Percentiles rank a stretch among this genome's conserved stretches.
These are phyloP conservation scores for Fusarium mexicanum DNA, from an alignment of 2,329 filamentous ascomycete species.

Conservation along the genomic window DNA sequence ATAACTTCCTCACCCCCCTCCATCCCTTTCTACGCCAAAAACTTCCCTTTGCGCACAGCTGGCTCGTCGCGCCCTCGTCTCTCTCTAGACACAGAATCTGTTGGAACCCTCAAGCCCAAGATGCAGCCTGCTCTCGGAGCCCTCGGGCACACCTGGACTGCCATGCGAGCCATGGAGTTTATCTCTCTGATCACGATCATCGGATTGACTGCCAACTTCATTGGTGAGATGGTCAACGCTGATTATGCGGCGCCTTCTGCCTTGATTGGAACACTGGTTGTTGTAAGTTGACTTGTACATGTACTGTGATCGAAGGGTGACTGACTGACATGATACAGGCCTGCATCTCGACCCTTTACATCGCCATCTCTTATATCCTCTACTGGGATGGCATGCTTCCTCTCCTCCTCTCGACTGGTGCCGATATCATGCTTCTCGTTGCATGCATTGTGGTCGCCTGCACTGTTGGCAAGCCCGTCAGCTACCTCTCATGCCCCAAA, in stretches of 20 bases:
- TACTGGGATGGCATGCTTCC: constrained; percentile 81
- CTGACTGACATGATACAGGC: constrained; percentile 61
- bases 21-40: constrained; percentile 54
- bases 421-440: constrained; percentile 77
- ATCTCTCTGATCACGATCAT: constrained; percentile 79
- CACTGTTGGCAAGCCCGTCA: constrained; percentile 81
- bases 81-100: constrained; percentile 52
- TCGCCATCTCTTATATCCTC: constrained; percentile 81
- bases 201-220: constrained; percentile 84
- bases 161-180: constrained; percentile 75
- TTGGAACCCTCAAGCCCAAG: constrained; percentile 39
- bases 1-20: constrained; percentile 48
- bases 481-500: constrained; percentile 75
- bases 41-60: constrained; percentile 54
- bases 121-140: constrained; percentile 71
- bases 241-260: constrained; percentile 74
- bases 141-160: constrained; percentile 81
- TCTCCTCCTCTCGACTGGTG: constrained; percentile 71
- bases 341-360: constrained; percentile 81
- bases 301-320: neutral
- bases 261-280: constrained; percentile 79
- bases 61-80: constrained; percentile 53
- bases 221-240: constrained; percentile 75
- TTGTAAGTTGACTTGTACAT: constrained; percentile 67
- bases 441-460: constrained; percentile 82